Evolutionary conservation across 495 filamentous ascomycete species (phyloP), one percentile per base, ranked within the genome.

Genomic region (Corynascus novoguineensis): DNA sequence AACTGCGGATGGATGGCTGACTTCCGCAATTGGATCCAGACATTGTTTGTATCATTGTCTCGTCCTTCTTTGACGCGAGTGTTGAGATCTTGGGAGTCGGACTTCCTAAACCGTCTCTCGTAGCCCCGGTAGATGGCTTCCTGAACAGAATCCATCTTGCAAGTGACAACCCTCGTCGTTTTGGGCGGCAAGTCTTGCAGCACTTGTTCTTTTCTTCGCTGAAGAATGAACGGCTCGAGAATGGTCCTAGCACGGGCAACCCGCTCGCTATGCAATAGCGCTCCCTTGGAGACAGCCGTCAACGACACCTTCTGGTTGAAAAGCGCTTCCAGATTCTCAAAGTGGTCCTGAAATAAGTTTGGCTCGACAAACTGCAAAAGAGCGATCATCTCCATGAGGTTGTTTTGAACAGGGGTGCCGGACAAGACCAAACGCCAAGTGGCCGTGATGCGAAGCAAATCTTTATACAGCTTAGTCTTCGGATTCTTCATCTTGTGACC

Each of bases 381-480:
- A 2, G 91, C 88, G 1, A 88, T 84, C 42, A 98, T 80, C 69
- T 98, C 93, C 66, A 89, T 87, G 5, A 98, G 80, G 63, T 96
- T 97, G 72, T 98, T 98, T 67, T 98, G 93, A 12, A 98, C 76
- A 0, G 93, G 93, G 0, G 93, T 98, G 5, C 93, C 93, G 3
- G 92, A 97, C 24, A 98, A 77, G 11, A 98, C 79, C 5, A 97
- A 77, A 15, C 88, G 81, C 77, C 93, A 96, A 19, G 78, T 71
- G 5, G 90, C 84, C 0, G 78, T 81, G 25, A 98, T 89, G 41
- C 82, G 78, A 67, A 93, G 86, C 24, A 97, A 75, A 56, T 86
- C 83, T 50, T 85, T 83, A 64, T 97, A 97, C 3, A 87, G 74
- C 14, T 86, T 80, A 0, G 92, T 92, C 15, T 83, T 82, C 25